Base-by-base conservation (phyloP, 345 rosid species). In the Turnera subulata region DNA sequence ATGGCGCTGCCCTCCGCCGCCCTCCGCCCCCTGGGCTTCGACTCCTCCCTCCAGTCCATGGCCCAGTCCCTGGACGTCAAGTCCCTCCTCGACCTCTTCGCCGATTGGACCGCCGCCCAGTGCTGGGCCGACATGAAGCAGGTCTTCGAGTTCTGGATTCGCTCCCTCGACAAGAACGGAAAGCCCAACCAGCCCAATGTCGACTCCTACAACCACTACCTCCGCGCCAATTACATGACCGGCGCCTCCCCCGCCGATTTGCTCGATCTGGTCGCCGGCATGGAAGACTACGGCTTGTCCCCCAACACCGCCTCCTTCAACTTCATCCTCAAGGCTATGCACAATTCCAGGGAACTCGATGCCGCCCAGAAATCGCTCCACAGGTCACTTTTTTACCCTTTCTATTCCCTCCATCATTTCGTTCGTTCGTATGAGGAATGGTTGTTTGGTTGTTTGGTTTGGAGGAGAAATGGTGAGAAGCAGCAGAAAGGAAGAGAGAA, bases 291-390 rank as follows among this genome's bases (percentile, higher is more conserved):
- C 68, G 75, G 71, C 1, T 43, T 93, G 0, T 51, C 53, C 20
- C 97, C 99, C 7, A 89, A 87, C 48, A 85, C 97, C 0, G 90
- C 86, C 10, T 81, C 99, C 1, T 89, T 64, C 68, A 93, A 87
- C 70, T 70, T 89, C 37, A 89, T 87, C 16, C 64, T 89, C 55
- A 86, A 93, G 65, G 89, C 97, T 55, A 93, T 89, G 97, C 40
- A 58, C 57, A 79, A 73, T 62, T 81, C 76, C 2, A 67, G 61
- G 35, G 96, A 87, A 72, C 55, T 81, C 14, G 85, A 66, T 29
- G 94, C 94, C 1, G 91, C 97, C 1, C 61, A 78, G 84, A 81
- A 85, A 83, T 60, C 85, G 83, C 75, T 93, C 29, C n/a, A 42
- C 15, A 13, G 1, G 16, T 42, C 13, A 15, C 45, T 2, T 9